Percentiles rank a stretch among this genome's conserved stretches.
phyloP scores from a whole-genome alignment of 805 yeast species.

The Tetrapisispora fleetii region DNA sequence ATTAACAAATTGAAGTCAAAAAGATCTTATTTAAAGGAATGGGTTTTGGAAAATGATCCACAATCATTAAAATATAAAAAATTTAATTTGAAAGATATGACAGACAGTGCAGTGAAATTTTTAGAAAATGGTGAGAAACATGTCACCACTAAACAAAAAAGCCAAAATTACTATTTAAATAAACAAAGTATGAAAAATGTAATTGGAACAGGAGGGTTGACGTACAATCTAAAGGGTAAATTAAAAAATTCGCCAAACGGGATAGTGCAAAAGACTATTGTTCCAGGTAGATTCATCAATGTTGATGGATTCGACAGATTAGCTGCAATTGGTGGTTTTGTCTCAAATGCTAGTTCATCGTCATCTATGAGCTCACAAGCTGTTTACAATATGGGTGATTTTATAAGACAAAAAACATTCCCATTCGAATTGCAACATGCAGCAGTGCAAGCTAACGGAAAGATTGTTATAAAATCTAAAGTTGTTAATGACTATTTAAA shows the following conservation, averaged over 20 bases:
- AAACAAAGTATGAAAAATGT: slow-evolving; percentile 19
- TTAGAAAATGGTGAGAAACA: slow-evolving; percentile 19
- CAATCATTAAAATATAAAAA: slow-evolving; percentile 26
- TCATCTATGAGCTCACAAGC: slow-evolving; percentile 29
- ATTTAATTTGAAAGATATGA: slow-evolving; percentile 27
- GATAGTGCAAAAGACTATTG: slow-evolving; percentile 39
- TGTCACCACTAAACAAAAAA: slow-evolving; percentile 5
- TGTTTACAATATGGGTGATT: slow-evolving; percentile 31
- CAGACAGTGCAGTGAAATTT: slow-evolving; percentile 34
- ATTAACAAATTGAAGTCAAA: slow-evolving; percentile 22
- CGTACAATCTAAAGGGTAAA: slow-evolving; percentile 61
- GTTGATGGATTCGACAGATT: slow-evolving; percentile 33
- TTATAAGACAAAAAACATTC: slow-evolving; percentile 35
- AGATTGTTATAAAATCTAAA: slow-evolving; percentile 15
- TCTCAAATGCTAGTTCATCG: slow-evolving; percentile 29
- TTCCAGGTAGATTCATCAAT: slow-evolving; percentile 58
- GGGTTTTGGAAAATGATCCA: slow-evolving; percentile 45
- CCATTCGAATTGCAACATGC: slow-evolving; percentile 36
- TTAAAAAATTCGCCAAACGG: slow-evolving; percentile 66
- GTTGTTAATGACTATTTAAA: slow-evolving; percentile 5
- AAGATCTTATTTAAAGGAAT: slow-evolving; percentile 44
- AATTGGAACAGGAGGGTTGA: slow-evolving; percentile 69
- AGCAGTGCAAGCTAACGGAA: slow-evolving; percentile 31
- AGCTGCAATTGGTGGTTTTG: slow-evolving; percentile 52
- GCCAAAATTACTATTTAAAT: slow-evolving; percentile 3